Evolutionary conservation across 1,284 basidiomycete genomes (phyloP).

Genomic region (Ganoderma leucocontextum): DNA sequence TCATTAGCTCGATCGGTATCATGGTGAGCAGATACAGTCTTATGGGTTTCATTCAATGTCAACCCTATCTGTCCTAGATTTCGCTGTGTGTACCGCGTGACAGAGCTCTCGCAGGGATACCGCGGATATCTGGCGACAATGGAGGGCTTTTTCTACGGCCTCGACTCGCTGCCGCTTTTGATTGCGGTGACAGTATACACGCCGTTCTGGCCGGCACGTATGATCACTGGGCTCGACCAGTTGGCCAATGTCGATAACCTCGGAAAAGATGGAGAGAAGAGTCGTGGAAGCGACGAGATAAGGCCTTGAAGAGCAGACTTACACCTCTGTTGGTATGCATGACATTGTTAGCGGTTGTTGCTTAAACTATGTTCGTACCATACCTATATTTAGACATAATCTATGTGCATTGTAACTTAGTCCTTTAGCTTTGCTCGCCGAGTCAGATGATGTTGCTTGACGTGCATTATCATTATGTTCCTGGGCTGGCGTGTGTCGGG

Average conservation of each 20-base stretch:
- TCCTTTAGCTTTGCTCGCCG: too few species aligned
- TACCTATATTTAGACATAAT: not conserved
- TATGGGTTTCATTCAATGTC: too few species aligned
- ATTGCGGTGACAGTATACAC: constrained; percentile 64
- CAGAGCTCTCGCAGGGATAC: constrained; percentile 74
- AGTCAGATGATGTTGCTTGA: too few species aligned
- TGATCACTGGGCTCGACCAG: constrained; percentile 46
- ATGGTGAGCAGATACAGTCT: constrained; percentile 44
- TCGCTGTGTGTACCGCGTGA: constrained; percentile 72
- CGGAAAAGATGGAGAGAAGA: constrained; percentile 1
- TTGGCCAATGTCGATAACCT: constrained; percentile 18
- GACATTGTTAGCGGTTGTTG: not conserved
- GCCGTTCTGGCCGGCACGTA: constrained; percentile 68
- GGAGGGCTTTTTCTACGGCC: constrained; percentile 63
- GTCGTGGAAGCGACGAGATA: constrained; percentile 17
- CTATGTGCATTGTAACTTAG: not conserved
- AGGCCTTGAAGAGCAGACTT: constrained; percentile 5
- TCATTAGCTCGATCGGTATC: constrained; percentile 72
- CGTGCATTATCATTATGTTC: not conserved
- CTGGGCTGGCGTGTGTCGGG: not conserved
- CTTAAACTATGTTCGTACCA: not conserved
- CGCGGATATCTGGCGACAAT: constrained; percentile 66
- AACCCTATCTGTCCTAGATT: constrained; percentile 53
- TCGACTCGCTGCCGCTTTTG: constrained; percentile 73
- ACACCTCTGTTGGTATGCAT: not conserved